These are phyloP conservation scores for Metrosideros polymorpha DNA, from an alignment of 441 rosid species.

Conservation along the genomic window DNA sequence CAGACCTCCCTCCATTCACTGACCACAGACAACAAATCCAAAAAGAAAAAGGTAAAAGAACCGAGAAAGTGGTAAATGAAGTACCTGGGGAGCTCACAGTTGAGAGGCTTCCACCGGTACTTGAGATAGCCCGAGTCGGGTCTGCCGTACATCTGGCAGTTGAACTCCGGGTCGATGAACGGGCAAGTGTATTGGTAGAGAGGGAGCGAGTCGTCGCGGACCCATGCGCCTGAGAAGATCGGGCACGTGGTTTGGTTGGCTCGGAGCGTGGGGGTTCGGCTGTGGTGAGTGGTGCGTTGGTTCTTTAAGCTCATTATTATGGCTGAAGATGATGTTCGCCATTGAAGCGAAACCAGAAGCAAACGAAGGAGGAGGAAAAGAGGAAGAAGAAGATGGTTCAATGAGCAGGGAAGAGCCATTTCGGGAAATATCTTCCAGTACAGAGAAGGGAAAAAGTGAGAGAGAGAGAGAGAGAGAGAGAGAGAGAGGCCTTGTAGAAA, in stretches of 20 bases:
- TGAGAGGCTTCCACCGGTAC: constrained; percentile 81
- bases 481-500: not conserved
- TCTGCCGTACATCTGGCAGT: constrained; percentile 75
- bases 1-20: not conserved
- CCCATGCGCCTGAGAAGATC: constrained; percentile 74
- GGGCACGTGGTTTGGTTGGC: constrained; percentile 48
- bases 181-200: constrained; percentile 59
- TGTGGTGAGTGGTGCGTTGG: constrained; percentile 27
- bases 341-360: constrained; percentile 18
- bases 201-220: constrained; percentile 66
- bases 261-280: constrained; percentile 37
- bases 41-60: too few species aligned
- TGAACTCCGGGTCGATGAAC: constrained; percentile 60
- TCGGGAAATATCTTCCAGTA: not conserved
- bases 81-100: constrained; percentile 85
- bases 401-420: not conserved
- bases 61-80: not conserved
- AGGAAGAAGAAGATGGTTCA: not conserved
- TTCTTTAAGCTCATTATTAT: constrained; percentile 29
- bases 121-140: constrained; percentile 84
- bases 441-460: not conserved
- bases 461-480: not conserved
- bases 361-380: constrained; percentile 16
- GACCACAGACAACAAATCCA: not conserved
- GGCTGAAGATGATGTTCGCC: constrained; percentile 34